These are phyloP conservation scores for Zymoseptoria passerinii DNA, from an alignment of 2,329 filamentous ascomycete species.

Conservation along the genomic window DNA sequence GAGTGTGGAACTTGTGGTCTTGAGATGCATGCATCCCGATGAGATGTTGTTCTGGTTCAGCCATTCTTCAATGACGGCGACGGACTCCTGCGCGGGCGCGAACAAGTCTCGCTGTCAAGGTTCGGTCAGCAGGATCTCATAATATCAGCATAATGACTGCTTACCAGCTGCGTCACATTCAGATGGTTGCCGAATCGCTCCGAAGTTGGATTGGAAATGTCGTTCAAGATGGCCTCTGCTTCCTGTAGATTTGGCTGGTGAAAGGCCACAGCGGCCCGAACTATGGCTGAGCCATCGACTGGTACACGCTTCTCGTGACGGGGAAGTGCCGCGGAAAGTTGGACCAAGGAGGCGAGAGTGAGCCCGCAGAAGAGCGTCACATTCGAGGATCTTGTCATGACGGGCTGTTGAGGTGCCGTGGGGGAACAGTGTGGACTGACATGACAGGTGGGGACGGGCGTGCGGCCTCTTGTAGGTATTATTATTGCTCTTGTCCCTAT, in stretches of 20 bases:
- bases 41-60: conserved; percentile 5
- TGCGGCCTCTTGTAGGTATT: too few species aligned
- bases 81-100: conserved; percentile 20
- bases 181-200: neutral
- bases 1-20: conserved; percentile 16
- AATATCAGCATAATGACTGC: neutral
- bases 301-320: neutral
- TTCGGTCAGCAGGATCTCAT: neutral
- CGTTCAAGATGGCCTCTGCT: neutral
- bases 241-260: neutral
- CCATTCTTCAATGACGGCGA: conserved; percentile 21
- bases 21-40: neutral
- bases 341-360: neutral
- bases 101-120: conserved; percentile 11
- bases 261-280: neutral
- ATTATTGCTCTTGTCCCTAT: too few species aligned
- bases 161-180: neutral
- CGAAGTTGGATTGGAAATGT: neutral
- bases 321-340: neutral
- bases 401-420: neutral
- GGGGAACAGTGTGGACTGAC: neutral
- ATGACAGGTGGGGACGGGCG: too few species aligned
- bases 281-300: neutral
- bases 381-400: neutral
- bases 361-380: neutral